These are phyloP conservation scores for Aeschynomene evenia DNA, from an alignment of 306 rosid species.

Conservation along the genomic window DNA sequence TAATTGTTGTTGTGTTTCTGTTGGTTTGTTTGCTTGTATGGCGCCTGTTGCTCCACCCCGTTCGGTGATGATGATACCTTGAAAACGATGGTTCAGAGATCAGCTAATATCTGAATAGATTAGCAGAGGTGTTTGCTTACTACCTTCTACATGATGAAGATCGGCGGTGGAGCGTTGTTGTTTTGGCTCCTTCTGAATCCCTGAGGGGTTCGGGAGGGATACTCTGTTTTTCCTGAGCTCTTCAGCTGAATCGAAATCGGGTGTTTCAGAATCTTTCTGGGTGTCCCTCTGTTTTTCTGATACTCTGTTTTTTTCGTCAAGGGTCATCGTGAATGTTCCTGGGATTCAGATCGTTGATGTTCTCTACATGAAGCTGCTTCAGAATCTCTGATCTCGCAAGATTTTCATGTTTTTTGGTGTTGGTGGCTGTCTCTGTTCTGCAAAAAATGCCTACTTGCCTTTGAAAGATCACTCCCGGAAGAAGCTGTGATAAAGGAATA, in stretches of 20 bases:
- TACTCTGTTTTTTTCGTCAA: neutral
- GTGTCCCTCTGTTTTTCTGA: neutral
- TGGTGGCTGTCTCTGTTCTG: conserved; percentile 33
- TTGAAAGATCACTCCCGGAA: neutral
- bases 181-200: conserved; percentile 31
- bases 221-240: conserved; percentile 13
- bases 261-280: neutral
- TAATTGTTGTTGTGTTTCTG: neutral
- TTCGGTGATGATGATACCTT: conserved; percentile 21
- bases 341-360: conserved; percentile 44
- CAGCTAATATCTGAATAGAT: conserved; percentile 15
- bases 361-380: conserved; percentile 28
- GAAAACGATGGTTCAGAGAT: conserved; percentile 33
- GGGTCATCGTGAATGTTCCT: conserved; percentile 6
- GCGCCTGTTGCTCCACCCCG: neutral
- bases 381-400: conserved; percentile 60
- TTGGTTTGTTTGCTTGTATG: conserved; percentile 12
- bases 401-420: conserved; percentile 47
- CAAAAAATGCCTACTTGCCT: neutral
- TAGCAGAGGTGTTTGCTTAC: conserved; percentile 12
- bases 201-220: neutral
- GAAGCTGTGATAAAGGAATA: neutral
- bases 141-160: conserved; percentile 42
- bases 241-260: conserved; percentile 25
- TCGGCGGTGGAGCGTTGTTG: conserved; percentile 46